Percentiles rank a stretch among this genome's conserved stretches.
These are phyloP conservation scores for Coemansia sp. DNA, from an alignment of 371 early-diverging fungal genomes.

Conservation along the genomic window DNA sequence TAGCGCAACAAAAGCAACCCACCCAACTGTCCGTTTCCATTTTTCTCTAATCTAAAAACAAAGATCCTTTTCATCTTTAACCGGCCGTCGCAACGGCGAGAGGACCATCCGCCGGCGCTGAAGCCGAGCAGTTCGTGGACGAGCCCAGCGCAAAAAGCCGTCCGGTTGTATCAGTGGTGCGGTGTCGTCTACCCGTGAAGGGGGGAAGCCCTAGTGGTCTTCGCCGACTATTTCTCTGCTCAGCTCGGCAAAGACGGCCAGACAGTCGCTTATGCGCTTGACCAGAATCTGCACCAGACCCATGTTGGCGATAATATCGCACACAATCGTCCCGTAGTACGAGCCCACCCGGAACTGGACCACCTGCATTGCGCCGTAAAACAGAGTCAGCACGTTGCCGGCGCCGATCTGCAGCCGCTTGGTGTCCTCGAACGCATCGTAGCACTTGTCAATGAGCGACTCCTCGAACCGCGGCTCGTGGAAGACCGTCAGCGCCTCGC, in stretches of 20 bases:
- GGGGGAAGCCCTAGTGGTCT: neutral
- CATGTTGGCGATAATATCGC: constrained; percentile 42
- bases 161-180: no score
- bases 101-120: no score
- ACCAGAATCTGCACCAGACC: constrained; percentile 45
- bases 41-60: neutral
- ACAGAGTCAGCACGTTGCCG: constrained; percentile 38
- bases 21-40: neutral
- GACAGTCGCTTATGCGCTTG: constrained; percentile 31
- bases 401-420: constrained; percentile 39
- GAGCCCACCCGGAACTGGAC: constrained; percentile 49
- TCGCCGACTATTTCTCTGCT: constrained; percentile 13
- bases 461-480: constrained; percentile 45
- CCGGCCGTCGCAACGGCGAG: no score
- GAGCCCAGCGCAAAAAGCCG: no score
- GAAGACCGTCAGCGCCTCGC: constrained; percentile 40
- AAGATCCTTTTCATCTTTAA: neutral
- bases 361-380: constrained; percentile 47
- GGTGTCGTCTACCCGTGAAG: no score
- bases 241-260: constrained; percentile 23
- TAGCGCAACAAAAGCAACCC: no score
- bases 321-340: constrained; percentile 49
- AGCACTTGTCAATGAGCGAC: constrained; percentile 42
- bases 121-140: no score
- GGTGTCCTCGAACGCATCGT: constrained; percentile 46